Base-by-base conservation (phyloP, 192 early-diverging fungal genomes). In the Jimgerdemannia flammicorona region DNA sequence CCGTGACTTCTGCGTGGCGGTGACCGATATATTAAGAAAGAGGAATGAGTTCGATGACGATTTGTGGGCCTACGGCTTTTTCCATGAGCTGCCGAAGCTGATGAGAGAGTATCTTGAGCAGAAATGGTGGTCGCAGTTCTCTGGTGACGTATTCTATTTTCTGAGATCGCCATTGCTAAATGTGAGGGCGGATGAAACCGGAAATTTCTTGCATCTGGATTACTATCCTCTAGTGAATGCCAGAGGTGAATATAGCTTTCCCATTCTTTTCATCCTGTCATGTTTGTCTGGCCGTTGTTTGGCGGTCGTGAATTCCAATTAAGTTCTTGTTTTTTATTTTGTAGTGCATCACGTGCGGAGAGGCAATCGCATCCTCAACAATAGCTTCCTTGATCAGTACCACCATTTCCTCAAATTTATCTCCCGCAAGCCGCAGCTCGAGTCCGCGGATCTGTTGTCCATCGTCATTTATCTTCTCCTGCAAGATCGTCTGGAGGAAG, bases 151-250 rank as follows among this genome's bases (percentile, higher is more conserved):
- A 39, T 80, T 73, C 73, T 83, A 59, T 59, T 59, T 6, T 6
- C 49, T 83, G 49, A 83, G 72, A 19, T 83, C 82, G 3, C 19
- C 63, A 2, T 64, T 80, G 1, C 44, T 84, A 59, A 69, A 72
- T 19, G 67, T 63, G 10, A 74, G 71, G 2, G 72, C 76, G 6
- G 69, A 72, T 44, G 3, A 10, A 10, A 68, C 67, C 10, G 41
- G 3, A n/a, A 54, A 42, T 3, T 66, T 82, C 8, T 67, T 79
- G 20, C 39, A 78, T 18, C 42, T 76, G 11, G 81, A 82, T 43
- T 87, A 85, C 43, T 82, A 81, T 64, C 86, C 86, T 8, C 43
- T 87, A 3, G 75, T 85, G 43, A 85, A 85, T 68, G 84, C 86
- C n/a, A 69, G 86, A 81, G 84, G 84, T 82, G 82, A 65, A 70